Conservation (phyloP, 2,329 filamentous ascomycete genomes). For the Colletotrichum cordylinicola region DNA sequence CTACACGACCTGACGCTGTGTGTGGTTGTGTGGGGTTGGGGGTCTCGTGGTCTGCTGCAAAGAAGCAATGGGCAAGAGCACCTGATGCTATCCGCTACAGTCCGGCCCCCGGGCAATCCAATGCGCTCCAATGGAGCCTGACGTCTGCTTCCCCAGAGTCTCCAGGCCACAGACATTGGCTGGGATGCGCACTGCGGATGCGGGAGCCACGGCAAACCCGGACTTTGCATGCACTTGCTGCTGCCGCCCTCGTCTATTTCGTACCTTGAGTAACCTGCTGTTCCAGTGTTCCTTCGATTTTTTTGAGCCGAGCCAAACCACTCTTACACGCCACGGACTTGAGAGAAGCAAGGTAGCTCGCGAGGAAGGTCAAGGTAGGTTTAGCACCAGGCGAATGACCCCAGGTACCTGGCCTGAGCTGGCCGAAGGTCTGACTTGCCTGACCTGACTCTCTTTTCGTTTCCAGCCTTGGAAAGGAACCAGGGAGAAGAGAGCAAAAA, state of each 20-base stretch:
- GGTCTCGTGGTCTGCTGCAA: slow-evolving; percentile 14
- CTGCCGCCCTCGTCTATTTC: background rate
- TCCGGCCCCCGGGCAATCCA: background rate
- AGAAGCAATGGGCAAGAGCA: slow-evolving; percentile 2
- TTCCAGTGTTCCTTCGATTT: background rate
- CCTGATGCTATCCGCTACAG: background rate
- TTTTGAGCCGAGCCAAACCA: background rate
- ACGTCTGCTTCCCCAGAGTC: background rate
- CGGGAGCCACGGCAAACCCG: background rate
- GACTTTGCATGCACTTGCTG: background rate
- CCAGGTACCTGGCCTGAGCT: background rate
- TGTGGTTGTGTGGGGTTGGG: background rate
- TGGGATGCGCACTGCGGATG: background rate
- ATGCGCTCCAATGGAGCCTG: background rate
- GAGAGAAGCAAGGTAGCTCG: background rate
- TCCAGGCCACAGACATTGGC: background rate
- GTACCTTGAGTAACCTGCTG: background rate
- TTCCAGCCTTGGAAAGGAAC: background rate
- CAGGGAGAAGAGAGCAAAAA: background rate
- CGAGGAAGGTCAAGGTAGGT: background rate
- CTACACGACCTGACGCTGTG: background rate
- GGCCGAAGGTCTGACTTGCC: background rate
- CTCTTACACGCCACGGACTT: background rate
- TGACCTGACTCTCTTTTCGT: background rate
- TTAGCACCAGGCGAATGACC: background rate